Conservation (phyloP, 257 asterid genomes). For the Fraxinus cuspidata region DNA sequence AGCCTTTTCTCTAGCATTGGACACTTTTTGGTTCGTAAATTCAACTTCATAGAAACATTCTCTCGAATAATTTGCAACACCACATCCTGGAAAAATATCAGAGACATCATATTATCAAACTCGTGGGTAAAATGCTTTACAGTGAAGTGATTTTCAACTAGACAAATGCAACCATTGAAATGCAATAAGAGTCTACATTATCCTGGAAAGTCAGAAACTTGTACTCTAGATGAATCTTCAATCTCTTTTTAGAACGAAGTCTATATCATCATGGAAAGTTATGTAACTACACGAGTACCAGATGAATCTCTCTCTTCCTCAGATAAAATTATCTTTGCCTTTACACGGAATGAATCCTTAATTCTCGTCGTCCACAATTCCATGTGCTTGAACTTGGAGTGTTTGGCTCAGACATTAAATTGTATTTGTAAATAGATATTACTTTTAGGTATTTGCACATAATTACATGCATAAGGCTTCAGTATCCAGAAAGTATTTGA, state of each 20-base stretch:
- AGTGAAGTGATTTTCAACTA: neutral
- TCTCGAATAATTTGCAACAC: conserved; percentile 22
- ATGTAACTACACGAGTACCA: too few relatives aligned
- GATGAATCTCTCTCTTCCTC: neutral
- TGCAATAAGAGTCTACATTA: neutral
- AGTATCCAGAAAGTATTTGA: neutral
- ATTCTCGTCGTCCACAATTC: neutral
- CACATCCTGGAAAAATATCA: conserved; percentile 21
- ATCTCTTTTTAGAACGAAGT: neutral
- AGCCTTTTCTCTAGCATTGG: conserved; percentile 13
- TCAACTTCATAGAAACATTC: conserved; percentile 12
- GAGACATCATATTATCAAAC: neutral
- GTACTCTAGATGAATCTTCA: neutral
- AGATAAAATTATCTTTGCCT: neutral
- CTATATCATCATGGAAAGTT: neutral
- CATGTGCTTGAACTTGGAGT: neutral
- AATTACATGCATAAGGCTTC: neutral
- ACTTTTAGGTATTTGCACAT: neutral
- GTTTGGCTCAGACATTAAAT: neutral
- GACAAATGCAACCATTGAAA: neutral
- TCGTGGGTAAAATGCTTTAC: neutral
- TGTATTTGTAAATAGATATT: neutral
- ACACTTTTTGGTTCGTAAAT: neutral
- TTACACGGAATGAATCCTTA: neutral
- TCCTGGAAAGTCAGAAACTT: neutral